Percentiles rank a stretch among this genome's conserved stretches.
These are phyloP conservation scores for Mrakia blollopis DNA, from an alignment of 768 basidiomycete genomes.

Conservation along the genomic window DNA sequence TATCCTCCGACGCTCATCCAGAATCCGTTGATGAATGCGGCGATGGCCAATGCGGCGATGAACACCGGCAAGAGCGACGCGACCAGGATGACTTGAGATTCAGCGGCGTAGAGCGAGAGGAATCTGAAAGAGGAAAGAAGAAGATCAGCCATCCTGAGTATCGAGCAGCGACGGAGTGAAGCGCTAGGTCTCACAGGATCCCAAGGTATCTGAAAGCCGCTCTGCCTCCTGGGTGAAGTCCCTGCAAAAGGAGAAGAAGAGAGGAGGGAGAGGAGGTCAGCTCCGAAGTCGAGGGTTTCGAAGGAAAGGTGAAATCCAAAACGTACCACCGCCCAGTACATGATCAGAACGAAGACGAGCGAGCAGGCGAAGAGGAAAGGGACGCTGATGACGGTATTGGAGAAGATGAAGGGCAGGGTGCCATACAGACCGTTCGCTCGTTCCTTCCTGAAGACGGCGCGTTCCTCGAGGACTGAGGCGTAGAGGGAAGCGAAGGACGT, in stretches of 20 bases:
- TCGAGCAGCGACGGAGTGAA: too few species aligned
- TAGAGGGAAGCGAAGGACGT: slow-evolving; percentile 32
- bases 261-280: background rate
- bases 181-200: slow-evolving; percentile 54
- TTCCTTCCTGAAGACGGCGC: slow-evolving; percentile 57
- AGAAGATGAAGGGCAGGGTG: slow-evolving; percentile 54
- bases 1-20: slow-evolving; percentile 55
- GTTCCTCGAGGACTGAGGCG: slow-evolving; percentile 52
- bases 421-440: slow-evolving; percentile 57
- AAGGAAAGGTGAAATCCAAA: background rate
- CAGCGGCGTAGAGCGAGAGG: slow-evolving; percentile 54
- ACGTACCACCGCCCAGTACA: slow-evolving; percentile 46
- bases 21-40: slow-evolving; percentile 44
- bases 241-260: slow-evolving; percentile 36
- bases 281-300: background rate
- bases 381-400: slow-evolving; percentile 54
- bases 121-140: background rate
- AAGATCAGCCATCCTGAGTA: too few species aligned
- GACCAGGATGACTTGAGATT: slow-evolving; percentile 53
- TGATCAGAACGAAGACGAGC: slow-evolving; percentile 52
- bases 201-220: slow-evolving; percentile 57
- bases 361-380: slow-evolving; percentile 57
- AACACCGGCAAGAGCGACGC: slow-evolving; percentile 56
- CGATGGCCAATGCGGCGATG: slow-evolving; percentile 57
- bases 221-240: slow-evolving; percentile 51